phyloP scores from a whole-genome alignment of 495 filamentous ascomycete species.

The Hypoxylon subgilvum region DNA sequence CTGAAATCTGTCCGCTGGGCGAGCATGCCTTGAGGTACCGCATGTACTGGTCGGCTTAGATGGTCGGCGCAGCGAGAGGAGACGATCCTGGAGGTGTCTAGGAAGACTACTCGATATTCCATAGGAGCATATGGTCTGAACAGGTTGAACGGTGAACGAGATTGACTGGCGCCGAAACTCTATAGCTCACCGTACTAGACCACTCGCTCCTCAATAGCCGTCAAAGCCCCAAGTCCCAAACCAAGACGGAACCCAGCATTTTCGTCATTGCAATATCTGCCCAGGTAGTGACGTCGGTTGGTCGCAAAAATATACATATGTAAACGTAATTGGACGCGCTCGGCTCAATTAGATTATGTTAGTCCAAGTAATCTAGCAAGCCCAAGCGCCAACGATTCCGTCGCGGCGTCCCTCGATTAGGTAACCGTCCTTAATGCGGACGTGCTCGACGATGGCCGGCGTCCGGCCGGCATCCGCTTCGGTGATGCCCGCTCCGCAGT shows the following conservation, averaged over 20 bases:
- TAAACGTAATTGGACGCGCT: slow-evolving; percentile 14
- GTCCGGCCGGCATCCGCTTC: slow-evolving; percentile 65
- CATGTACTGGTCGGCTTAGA: too few species aligned
- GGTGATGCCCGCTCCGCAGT: slow-evolving; percentile 83
- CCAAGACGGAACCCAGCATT: background rate
- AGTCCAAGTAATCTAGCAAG: slow-evolving; percentile 65
- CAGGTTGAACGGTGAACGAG: too few species aligned
- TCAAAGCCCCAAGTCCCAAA: background rate
- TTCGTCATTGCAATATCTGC: too few species aligned
- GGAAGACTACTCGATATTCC: too few species aligned
- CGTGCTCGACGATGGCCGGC: slow-evolving; percentile 78
- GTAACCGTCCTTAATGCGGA: slow-evolving; percentile 93
- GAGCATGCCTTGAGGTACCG: too few species aligned
- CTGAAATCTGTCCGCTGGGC: too few species aligned
- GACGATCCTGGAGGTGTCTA: too few species aligned
- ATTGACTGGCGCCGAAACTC: too few species aligned
- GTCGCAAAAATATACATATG: slow-evolving; percentile 20
- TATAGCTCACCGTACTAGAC: too few species aligned
- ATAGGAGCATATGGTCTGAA: too few species aligned
- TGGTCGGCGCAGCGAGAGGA: too few species aligned
- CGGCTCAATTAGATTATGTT: background rate
- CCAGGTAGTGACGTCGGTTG: slow-evolving; percentile 8
- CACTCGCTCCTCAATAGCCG: too few species aligned
- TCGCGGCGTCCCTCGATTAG: slow-evolving; percentile 88
- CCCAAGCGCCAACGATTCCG: slow-evolving; percentile 90